Evolutionary conservation across 2,329 filamentous ascomycete genomes (phyloP), one percentile per base, ranked within the genome.

Genomic region (Verticillium klebahnii): DNA sequence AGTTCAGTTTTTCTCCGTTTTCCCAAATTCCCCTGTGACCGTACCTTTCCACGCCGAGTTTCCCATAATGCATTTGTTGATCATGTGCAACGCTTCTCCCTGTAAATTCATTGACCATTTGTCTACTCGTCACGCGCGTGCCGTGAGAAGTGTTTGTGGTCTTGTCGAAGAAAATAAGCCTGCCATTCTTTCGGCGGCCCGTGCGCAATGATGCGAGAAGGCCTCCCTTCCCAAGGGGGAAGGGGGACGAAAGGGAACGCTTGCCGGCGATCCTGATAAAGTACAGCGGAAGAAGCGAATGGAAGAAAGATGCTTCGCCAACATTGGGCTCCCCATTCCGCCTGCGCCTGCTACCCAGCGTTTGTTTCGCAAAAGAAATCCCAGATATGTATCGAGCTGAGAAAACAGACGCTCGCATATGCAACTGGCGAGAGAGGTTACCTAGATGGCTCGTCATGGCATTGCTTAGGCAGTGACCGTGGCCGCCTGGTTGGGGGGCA

Each of bases 401-500:
- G 60, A 57, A 19, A 39, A 52, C 31, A 58, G 62, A 61, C 50
- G 56, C 31, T 58, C 32, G 61, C 63, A 61, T 61, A 36, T 65
- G 61, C 57, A 52, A 40, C 54, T 50, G 34, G 25, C 31, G 32
- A 34, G 19, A 56, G 23, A 45, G 40, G 25, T 23, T 55, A 8
- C 45, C 54, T 34, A 50, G 3, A 15, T 66, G 61, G 50, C 57
- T 55, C 25, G 9, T 19, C n/a, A 17, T 29, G 3, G 19, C 52
- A 45, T 11, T 55, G 55, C 58, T 65, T 64, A 68, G 25, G 60
- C 66, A 39, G 55, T 58, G 56, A 76, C 68, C 19, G 67, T 66
- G 54, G 70, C 59, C 64, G 76, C 67, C 62, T 74, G 74, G 57
- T 75, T 69, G 40, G 83, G 78, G 45, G 68, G 65, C 57, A 79